Percentiles rank a stretch among this genome's conserved stretches.
phyloP scores from a whole-genome alignment of 345 rosid genomes.

The Cardamine chenopodiifolia region DNA sequence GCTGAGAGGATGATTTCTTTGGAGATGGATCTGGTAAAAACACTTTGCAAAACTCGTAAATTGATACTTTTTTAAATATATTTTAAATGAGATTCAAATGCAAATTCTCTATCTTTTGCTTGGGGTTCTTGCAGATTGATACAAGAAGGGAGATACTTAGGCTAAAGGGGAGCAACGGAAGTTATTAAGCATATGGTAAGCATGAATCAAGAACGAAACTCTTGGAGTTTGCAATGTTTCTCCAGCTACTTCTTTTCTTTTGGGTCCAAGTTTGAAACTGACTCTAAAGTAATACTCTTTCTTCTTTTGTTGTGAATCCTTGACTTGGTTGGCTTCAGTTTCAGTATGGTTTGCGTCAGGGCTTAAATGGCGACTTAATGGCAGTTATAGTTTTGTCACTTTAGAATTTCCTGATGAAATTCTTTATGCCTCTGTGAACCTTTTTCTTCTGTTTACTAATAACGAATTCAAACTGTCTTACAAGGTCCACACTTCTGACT shows the following conservation, averaged over 20 bases:
- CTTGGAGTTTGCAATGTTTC: background rate
- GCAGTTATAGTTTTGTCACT: no score
- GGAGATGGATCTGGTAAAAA: conserved; percentile 60
- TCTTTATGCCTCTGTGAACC: no score
- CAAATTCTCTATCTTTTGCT: background rate
- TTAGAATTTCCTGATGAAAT: no score
- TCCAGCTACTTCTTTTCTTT: background rate
- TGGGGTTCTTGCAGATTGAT: conserved; percentile 47
- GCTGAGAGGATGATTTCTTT: conserved; percentile 40
- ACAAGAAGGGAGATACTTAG: conserved; percentile 49
- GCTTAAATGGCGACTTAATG: background rate
- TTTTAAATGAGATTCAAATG: background rate
- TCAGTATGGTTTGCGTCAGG: background rate
- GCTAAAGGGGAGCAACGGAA: conserved; percentile 39
- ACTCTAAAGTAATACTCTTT: background rate
- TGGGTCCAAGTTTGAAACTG: background rate
- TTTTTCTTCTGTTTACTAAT: no score
- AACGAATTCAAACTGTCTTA: no score
- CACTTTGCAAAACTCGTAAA: background rate
- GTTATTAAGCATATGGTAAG: conserved; percentile 25
- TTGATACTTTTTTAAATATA: background rate
- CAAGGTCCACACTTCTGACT: no score
- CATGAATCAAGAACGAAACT: background rate
- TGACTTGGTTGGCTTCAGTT: background rate
- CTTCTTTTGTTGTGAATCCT: background rate